phyloP scores from a whole-genome alignment of 176 grass and related monocot genomes.

The Musa acuminata region DNA sequence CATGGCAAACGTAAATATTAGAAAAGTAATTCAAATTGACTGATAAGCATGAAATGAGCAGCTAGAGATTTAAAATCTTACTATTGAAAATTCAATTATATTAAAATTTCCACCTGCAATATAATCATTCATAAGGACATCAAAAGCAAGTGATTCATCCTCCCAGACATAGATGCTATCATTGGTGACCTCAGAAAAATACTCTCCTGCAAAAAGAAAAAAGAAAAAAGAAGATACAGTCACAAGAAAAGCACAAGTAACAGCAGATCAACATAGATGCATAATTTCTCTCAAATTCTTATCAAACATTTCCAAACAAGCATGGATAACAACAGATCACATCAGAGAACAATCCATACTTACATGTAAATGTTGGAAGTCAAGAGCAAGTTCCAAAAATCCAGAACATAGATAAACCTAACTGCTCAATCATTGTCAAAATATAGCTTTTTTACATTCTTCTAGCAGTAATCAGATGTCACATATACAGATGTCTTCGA shows the following conservation, averaged over 20 bases:
- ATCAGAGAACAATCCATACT: no score
- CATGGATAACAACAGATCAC: no score
- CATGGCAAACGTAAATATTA: background rate
- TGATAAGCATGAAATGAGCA: background rate
- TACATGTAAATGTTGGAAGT: no score
- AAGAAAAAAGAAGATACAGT: background rate
- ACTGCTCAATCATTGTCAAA: no score
- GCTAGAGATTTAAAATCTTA: slow-evolving; percentile 28
- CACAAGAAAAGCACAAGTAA: background rate
- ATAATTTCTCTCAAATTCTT: background rate
- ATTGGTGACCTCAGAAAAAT: slow-evolving; percentile 48
- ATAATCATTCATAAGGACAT: slow-evolving; percentile 62
- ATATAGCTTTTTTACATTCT: no score
- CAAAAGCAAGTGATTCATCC: slow-evolving; percentile 48
- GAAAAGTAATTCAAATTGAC: background rate
- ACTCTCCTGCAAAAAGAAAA: slow-evolving; percentile 42
- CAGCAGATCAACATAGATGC: background rate
- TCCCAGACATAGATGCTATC: slow-evolving; percentile 66
- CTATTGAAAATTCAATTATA: slow-evolving; percentile 41
- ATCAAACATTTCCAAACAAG: no score
- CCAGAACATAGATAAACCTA: no score
- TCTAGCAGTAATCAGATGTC: no score
- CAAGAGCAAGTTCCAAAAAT: no score
- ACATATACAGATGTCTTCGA: no score
- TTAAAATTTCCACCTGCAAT: slow-evolving; percentile 31